Percentiles rank a stretch among this genome's conserved stretches.
Evolutionary conservation across 177 flowering plant genomes (phyloP).

Genomic region (Vitis hybrid): DNA sequence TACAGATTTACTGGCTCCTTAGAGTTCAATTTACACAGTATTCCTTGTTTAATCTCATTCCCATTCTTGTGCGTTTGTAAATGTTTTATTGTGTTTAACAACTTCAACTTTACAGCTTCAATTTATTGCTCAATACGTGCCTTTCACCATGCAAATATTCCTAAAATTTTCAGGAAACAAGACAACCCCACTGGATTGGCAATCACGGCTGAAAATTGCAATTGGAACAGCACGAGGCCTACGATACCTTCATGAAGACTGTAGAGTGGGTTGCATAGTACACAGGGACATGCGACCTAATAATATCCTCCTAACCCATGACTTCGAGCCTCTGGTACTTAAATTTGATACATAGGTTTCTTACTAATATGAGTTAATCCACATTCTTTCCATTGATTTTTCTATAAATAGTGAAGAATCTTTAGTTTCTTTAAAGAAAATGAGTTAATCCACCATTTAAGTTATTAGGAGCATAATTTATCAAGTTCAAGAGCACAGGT

Average conservation of each 20-base stretch:
- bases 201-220: slow-evolving; percentile 69
- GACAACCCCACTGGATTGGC: slow-evolving; percentile 49
- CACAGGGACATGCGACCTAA: slow-evolving; percentile 78
- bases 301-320: slow-evolving; percentile 87
- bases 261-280: slow-evolving; percentile 85
- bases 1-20: background rate
- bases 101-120: background rate
- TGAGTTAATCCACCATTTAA: background rate
- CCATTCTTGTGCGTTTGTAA: background rate
- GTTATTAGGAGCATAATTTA: background rate
- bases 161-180: slow-evolving; percentile 34
- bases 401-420: too few relatives aligned
- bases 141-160: background rate
- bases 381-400: background rate
- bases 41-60: background rate
- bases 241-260: slow-evolving; percentile 93
- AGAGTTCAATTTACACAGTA: background rate
- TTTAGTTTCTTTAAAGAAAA: too few relatives aligned
- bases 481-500: background rate
- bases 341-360: background rate
- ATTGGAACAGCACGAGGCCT: slow-evolving; percentile 85
- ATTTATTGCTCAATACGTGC: background rate
- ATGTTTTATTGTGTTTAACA: background rate
- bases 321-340: slow-evolving; percentile 82
- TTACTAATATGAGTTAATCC: background rate